phyloP scores from a whole-genome alignment of 768 basidiomycete species.

The Naganishia onofrii region DNA sequence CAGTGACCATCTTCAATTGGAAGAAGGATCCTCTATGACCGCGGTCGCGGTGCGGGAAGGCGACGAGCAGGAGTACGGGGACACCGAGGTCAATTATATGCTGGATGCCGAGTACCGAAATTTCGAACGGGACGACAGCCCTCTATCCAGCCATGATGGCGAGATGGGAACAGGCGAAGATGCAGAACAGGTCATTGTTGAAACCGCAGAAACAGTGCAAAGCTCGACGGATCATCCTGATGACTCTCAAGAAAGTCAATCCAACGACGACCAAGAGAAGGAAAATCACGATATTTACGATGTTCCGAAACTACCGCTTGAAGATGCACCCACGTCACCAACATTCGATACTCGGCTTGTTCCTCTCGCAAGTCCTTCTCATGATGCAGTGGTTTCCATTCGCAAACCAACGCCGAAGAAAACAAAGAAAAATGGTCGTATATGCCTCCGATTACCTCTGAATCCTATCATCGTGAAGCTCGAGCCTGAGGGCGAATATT shows the following conservation, averaged over 20 bases:
- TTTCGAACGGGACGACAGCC: slow-evolving; percentile 10
- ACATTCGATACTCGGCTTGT: not conserved
- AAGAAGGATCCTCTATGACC: not conserved
- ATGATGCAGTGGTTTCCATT: not conserved
- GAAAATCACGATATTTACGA: not conserved
- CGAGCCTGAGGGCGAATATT: not conserved
- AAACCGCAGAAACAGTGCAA: not conserved
- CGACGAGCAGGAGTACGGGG: not conserved
- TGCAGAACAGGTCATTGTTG: not conserved
- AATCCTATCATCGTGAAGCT: slow-evolving; percentile 15
- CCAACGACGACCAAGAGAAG: not conserved
- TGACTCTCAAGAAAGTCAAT: not conserved
- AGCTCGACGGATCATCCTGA: not conserved
- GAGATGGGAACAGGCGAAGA: not conserved
- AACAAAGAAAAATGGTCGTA: slow-evolving; percentile 12
- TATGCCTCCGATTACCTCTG: slow-evolving; percentile 14
- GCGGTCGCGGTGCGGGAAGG: not conserved
- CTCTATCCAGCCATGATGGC: slow-evolving; percentile 1
- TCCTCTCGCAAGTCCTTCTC: not conserved
- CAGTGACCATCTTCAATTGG: not conserved
- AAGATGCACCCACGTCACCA: not conserved
- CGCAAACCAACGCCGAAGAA: not conserved
- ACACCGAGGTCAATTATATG: not conserved
- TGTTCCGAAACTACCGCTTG: not conserved
- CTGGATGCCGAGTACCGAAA: slow-evolving; percentile 3